Percentiles rank a stretch among this genome's conserved stretches.
These are phyloP conservation scores for Scheffersomyces amazonensis DNA, from an alignment of 805 yeast species.

Conservation along the genomic window DNA sequence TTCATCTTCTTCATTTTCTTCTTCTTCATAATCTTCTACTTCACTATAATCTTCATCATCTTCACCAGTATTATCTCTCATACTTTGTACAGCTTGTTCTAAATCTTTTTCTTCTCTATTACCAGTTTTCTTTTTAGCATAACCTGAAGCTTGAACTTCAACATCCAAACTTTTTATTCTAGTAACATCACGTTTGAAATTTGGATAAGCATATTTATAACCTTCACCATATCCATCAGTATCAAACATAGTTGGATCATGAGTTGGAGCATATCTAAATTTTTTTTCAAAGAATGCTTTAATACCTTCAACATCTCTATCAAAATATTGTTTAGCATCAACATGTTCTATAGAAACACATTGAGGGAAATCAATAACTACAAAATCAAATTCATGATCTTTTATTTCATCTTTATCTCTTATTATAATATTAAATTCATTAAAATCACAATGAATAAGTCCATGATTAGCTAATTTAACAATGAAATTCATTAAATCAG, in stretches of 20 bases:
- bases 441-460: constrained; percentile 94
- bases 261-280: constrained; percentile 67
- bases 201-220: constrained; percentile 72
- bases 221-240: constrained; percentile 82
- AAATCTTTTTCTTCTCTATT: constrained; percentile 54
- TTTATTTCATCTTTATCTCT: constrained; percentile 54
- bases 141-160: constrained; percentile 93
- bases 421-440: constrained; percentile 93
- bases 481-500: constrained; percentile 82
- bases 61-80: constrained; percentile 47
- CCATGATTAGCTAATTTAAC: constrained; percentile 85
- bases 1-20: constrained; percentile 24
- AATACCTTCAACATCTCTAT: constrained; percentile 91
- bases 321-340: constrained; percentile 85
- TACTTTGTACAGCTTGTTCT: constrained; percentile 69
- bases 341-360: constrained; percentile 90
- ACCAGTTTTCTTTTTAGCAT: constrained; percentile 34
- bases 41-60: constrained; percentile 23
- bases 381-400: constrained; percentile 61
- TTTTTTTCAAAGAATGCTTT: constrained; percentile 77
- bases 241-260: constrained; percentile 70
- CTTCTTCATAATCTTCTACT: constrained; percentile 24
- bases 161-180: constrained; percentile 72
- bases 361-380: constrained; percentile 97
- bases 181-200: constrained; percentile 69